These are phyloP conservation scores for Aspergillus sp. DNA, from an alignment of 2,329 filamentous ascomycete species.

Conservation along the genomic window DNA sequence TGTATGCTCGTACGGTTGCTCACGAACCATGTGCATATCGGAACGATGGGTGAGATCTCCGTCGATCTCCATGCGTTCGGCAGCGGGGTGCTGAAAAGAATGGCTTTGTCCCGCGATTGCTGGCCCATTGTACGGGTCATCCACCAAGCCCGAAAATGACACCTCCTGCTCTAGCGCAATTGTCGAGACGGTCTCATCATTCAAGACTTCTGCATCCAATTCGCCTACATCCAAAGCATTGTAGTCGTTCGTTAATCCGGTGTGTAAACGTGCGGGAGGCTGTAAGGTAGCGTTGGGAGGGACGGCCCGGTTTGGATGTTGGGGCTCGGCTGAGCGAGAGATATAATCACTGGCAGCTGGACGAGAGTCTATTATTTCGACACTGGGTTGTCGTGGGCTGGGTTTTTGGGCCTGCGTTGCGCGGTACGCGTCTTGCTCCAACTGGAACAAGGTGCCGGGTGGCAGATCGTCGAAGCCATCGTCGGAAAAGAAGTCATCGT, in stretches of 20 bases:
- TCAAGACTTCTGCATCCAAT: slow-evolving; percentile 43
- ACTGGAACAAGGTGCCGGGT: slow-evolving; percentile 40
- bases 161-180: slow-evolving; percentile 13
- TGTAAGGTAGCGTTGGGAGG: slow-evolving; percentile 20
- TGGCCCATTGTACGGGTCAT: slow-evolving; percentile 13
- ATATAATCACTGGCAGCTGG: not conserved
- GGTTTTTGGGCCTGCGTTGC: slow-evolving; percentile 40
- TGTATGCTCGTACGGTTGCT: slow-evolving; percentile 17
- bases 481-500: slow-evolving; percentile 49
- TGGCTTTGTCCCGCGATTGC: slow-evolving; percentile 18
- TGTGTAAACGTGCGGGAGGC: slow-evolving; percentile 30
- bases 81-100: not conserved
- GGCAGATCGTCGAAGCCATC: slow-evolving; percentile 47
- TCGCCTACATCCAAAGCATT: slow-evolving; percentile 44
- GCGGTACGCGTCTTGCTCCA: slow-evolving; percentile 46
- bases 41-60: slow-evolving; percentile 8
- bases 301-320: slow-evolving; percentile 3
- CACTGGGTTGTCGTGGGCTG: slow-evolving; percentile 12
- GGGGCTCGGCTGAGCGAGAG: slow-evolving; percentile 3
- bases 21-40: slow-evolving; percentile 12
- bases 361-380: not conserved
- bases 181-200: slow-evolving; percentile 27
- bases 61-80: slow-evolving; percentile 19
- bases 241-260: slow-evolving; percentile 41
- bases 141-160: slow-evolving; percentile 8